Percentiles rank a stretch among this genome's conserved stretches.
Conservation (phyloP, 257 asterid genomes). For the Solanum lycopersicoides region DNA sequence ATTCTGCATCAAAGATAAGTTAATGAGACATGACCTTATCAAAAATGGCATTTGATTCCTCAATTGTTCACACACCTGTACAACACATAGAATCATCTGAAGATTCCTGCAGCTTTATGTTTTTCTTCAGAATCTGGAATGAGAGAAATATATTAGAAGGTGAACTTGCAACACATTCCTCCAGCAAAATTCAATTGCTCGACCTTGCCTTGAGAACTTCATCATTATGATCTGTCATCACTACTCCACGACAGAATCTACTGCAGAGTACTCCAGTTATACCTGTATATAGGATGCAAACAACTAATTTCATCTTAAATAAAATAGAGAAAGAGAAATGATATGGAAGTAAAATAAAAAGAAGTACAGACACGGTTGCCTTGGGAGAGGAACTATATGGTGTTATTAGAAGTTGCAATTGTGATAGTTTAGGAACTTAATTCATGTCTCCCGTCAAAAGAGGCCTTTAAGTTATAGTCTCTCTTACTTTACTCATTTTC, state of each 20-base stretch:
- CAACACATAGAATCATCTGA: constrained; percentile 16
- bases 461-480: not conserved
- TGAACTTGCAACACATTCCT: constrained; percentile 1
- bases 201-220: constrained; percentile 93
- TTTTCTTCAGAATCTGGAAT: constrained; percentile 62
- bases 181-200: constrained; percentile 10
- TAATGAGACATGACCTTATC: constrained; percentile 1
- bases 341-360: not conserved
- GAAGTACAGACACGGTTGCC: not conserved
- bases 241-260: constrained; percentile 67
- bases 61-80: constrained; percentile 36
- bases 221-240: constrained; percentile 81
- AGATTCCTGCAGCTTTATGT: constrained; percentile 51
- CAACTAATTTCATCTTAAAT: not conserved
- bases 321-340: not conserved
- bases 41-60: not conserved
- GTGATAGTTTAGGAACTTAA: not conserved
- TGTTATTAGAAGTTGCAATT: not conserved
- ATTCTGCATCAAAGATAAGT: constrained; percentile 23
- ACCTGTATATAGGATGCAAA: constrained; percentile 38
- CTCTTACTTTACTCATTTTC: not conserved
- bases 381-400: not conserved
- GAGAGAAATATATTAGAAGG: constrained; percentile 6
- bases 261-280: constrained; percentile 82
- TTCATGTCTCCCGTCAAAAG: not conserved